Base-by-base conservation (phyloP, 768 basidiomycete genomes). In the Podaxis sp. region DNA sequence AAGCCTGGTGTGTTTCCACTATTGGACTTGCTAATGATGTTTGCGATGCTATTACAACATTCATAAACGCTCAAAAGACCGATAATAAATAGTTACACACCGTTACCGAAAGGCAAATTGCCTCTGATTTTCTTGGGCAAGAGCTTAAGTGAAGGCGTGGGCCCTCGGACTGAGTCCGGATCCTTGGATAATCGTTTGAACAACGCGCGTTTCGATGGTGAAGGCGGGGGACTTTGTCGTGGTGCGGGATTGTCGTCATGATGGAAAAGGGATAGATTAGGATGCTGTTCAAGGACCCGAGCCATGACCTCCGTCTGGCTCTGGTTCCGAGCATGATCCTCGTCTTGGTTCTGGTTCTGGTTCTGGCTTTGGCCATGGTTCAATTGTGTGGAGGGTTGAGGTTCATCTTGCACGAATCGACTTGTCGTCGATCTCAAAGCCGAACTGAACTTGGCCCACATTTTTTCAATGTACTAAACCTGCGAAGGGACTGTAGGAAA, bases 401-500 rank as follows among this genome's bases (percentile, higher is more conserved):
- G 27, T 7, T 76, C 68, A 36, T 75, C 70, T 55, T 71, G 63
- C 47, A 59, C 69, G 50, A 76, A 75, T 60, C 73, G 71, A 40
- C 38, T 43, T 6, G 55, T 56, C 0, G 55, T 59, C 59, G 76
- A 71, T 69, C 82, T 88, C 65, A 88, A 77, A 57, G 79, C 83
- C 67, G 77, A 80, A 69, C 80, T 84, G 46, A 88, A 69, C 72
- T 83, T 88, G 4, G 86, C 81, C 86, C 86, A 88, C 85, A 88
- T 87, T 46, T 63, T 57, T 58, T 38, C 55, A 55, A 57, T 19
- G n/a, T 43, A 19, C 17, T 43, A 19, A 25, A 13, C 19, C 38
- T 25, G 40, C 9, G 57, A 50, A 29, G 25, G 40, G 37, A 22
- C 29, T 25, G 12, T 41, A 5, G 49, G 33, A 24, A 33, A 27